phyloP scores from a whole-genome alignment of 129 eudicot species.

The Saussurea involucrata region DNA sequence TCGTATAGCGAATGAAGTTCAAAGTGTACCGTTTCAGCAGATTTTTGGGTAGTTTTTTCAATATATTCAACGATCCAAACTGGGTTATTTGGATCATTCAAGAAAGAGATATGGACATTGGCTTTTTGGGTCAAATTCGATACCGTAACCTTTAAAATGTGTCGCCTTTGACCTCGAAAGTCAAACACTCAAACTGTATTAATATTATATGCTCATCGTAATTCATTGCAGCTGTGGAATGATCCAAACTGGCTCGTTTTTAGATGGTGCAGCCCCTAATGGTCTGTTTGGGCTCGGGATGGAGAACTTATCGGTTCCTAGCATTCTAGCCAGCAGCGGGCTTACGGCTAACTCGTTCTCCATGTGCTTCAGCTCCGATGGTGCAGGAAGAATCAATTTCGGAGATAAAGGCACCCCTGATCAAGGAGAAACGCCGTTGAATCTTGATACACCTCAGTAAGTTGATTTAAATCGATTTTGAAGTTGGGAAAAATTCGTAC shows the following conservation, averaged over 20 bases:
- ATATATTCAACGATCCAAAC: too few relatives aligned
- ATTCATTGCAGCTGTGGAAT: slow-evolving; percentile 70
- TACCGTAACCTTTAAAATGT: not conserved
- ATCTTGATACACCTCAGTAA: slow-evolving; percentile 57
- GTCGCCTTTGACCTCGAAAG: not conserved
- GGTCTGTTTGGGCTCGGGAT: slow-evolving; percentile 93
- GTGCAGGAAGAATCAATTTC: slow-evolving; percentile 73
- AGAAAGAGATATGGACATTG: not conserved
- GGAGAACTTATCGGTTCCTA: slow-evolving; percentile 75
- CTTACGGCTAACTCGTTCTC: slow-evolving; percentile 92
- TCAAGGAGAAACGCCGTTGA: slow-evolving; percentile 80
- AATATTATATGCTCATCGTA: not conserved
- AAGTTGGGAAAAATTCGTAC: not conserved
- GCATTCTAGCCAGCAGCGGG: slow-evolving; percentile 76
- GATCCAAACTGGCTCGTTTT: slow-evolving; percentile 80
- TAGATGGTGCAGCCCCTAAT: slow-evolving; percentile 86
- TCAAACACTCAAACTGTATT: not conserved
- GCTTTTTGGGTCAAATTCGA: slow-evolving; percentile 7
- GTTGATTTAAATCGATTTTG: slow-evolving; percentile 5
- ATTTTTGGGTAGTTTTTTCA: not conserved
- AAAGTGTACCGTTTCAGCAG: not conserved
- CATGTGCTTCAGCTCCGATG: slow-evolving; percentile 78
- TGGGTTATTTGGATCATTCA: not conserved
- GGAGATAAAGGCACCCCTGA: slow-evolving; percentile 82
- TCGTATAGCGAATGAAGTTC: not conserved